Evolutionary conservation across 2,329 filamentous ascomycete species (phyloP), one percentile per base, ranked within the genome.

Genomic region (Diplocarpon mali): DNA sequence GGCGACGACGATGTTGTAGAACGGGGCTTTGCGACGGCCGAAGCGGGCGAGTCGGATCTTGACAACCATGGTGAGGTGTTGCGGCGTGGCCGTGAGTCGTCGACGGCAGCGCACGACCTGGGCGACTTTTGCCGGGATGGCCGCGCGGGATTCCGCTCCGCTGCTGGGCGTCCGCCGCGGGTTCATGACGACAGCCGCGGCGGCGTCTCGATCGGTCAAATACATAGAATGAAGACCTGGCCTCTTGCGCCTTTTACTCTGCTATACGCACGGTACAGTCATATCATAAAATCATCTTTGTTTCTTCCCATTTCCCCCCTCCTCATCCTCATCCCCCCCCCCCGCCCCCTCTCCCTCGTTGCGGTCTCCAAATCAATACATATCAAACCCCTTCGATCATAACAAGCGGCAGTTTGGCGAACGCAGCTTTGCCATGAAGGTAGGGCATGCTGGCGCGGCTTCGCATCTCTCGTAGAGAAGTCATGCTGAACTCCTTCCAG

Each of bases 1-100:
- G 13, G 88, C 78, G 53, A 98, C 85, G 54, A 96, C 87, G 53
- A 98, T 95, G 69, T 98, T 98, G 75, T 95, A 98, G 58, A 95
- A 83, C 2, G 92, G 90, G n/a, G 77, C 65, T 63, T 94, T 89
- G 53, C 76, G 79, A 65, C 83, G 86, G 62, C 89, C 88, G 65
- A 96, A 95, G 65, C 92, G 89, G 57, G 92, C 85, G 57, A 98
- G 80, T 48, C 92, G 83, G 65, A 98, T 92, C 65, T 85, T 85
- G 60, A 98, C 75, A 51, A 96, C 90, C 92, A 98, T 95, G 16
- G 35, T 20, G 8, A 38, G 38, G 34, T 29, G 29, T 17, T 30
- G 15, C 15, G 34, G 15, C 34, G 6, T 32, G 40, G 14, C 11
- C 13, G 35, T 29, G 35, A 4, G 7, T 24, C 3, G 7, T 4